Evolutionary conservation across 257 asterid genomes (phyloP).

Genomic region (Gentiana straminea): DNA sequence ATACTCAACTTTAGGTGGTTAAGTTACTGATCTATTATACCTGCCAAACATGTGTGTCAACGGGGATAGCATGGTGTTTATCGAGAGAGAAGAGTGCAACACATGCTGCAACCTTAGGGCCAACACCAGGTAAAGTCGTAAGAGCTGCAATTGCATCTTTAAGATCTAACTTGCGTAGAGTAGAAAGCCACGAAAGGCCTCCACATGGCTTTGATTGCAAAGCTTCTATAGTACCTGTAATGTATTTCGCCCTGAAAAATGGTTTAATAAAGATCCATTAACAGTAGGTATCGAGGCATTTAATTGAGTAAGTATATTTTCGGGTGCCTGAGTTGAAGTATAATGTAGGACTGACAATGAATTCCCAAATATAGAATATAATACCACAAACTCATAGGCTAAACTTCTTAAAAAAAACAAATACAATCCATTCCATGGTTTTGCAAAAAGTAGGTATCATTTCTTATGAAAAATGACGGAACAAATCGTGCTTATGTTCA

Average conservation of each 20-base stretch:
- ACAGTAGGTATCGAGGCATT: too few relatives aligned
- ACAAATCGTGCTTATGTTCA: too few relatives aligned
- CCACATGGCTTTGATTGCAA: conserved; percentile 76
- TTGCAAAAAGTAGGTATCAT: background rate
- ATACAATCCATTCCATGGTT: background rate
- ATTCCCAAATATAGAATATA: background rate
- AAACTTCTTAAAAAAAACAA: background rate
- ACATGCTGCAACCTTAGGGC: conserved; percentile 99
- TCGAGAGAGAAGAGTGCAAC: conserved; percentile 88
- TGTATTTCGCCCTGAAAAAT: conserved; percentile 76
- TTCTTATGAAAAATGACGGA: too few relatives aligned
- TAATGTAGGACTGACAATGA: background rate
- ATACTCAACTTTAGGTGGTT: background rate
- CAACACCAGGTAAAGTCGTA: conserved; percentile 79
- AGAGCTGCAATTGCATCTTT: conserved; percentile 59
- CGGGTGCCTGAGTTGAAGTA: too few relatives aligned
- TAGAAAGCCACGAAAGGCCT: conserved; percentile 76
- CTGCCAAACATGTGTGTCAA: conserved; percentile 97
- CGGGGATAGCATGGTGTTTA: conserved; percentile 95
- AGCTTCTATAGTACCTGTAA: conserved; percentile 69
- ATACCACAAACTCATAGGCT: background rate
- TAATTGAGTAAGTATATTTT: too few relatives aligned
- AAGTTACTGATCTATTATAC: conserved; percentile 18
- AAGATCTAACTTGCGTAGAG: conserved; percentile 68
- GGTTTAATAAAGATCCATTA: too few relatives aligned